These are phyloP conservation scores for Pachyrhizus erosus DNA, from an alignment of 306 rosid species.

Conservation along the genomic window DNA sequence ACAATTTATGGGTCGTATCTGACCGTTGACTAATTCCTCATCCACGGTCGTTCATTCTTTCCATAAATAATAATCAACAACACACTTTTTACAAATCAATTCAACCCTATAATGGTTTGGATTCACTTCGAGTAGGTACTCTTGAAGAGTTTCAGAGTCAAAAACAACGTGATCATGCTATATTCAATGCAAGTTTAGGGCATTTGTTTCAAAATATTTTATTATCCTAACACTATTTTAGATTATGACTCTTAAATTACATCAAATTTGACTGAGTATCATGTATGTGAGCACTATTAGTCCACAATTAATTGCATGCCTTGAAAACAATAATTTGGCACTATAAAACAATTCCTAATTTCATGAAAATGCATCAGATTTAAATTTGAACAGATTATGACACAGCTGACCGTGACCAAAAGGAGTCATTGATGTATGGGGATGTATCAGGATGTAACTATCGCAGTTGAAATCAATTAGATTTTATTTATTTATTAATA, in stretches of 20 bases:
- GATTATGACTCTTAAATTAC: neutral
- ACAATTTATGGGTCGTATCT: conserved; percentile 56
- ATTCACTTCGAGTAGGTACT: neutral
- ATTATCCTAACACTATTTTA: neutral
- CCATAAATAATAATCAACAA: neutral
- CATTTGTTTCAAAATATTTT: neutral
- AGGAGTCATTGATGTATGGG: neutral
- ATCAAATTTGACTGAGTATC: neutral
- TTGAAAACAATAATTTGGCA: neutral
- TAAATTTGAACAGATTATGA: neutral
- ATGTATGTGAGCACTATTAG: neutral
- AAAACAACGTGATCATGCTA: conserved; percentile 12
- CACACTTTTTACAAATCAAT: neutral
- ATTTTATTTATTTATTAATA: neutral
- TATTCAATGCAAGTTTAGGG: conserved; percentile 8
- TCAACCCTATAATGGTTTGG: neutral
- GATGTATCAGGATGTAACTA: neutral
- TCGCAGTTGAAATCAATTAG: neutral
- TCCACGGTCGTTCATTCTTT: conserved; percentile 25
- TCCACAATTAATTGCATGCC: neutral
- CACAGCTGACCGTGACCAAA: neutral
- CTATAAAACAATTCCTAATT: neutral
- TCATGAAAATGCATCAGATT: neutral
- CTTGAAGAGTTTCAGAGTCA: conserved; percentile 33
- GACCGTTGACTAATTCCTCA: conserved; percentile 50